These are phyloP conservation scores for Coemansia sp. DNA, from an alignment of 192 early-diverging fungal species.

Conservation along the genomic window DNA sequence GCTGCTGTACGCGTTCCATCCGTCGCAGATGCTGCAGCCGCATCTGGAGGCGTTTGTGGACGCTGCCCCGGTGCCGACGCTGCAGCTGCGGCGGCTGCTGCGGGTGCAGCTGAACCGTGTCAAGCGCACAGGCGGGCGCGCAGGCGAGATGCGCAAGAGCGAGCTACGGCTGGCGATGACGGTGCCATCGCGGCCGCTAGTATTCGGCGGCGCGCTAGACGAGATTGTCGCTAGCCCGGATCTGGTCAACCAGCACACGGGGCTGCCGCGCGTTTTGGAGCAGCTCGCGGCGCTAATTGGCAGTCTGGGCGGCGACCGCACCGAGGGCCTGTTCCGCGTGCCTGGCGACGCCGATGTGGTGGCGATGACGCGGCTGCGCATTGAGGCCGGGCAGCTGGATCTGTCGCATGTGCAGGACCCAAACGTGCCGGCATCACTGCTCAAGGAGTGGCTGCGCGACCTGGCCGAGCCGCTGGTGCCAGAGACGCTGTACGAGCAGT, in stretches of 20 bases:
- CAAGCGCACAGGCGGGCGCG: conserved; percentile 75
- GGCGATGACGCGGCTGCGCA: conserved; percentile 64
- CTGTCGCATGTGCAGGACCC: conserved; percentile 75
- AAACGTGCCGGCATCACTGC: conserved; percentile 83
- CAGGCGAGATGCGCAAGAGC: conserved; percentile 63
- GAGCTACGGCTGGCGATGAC: conserved; percentile 62
- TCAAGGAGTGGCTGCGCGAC: conserved; percentile 94
- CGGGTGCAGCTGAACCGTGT: conserved; percentile 65
- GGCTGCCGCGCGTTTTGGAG: conserved; percentile 76
- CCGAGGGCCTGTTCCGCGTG: conserved; percentile 96
- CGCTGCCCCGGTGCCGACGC: conserved; percentile 18
- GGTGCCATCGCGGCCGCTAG: conserved; percentile 76
- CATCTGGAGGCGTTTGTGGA: conserved; percentile 76
- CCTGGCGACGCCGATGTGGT: conserved; percentile 89
- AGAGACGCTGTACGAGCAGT: conserved; percentile 68
- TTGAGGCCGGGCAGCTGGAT: conserved; percentile 81
- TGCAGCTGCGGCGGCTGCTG: conserved; percentile 26
- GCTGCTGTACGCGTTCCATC: conserved; percentile 81
- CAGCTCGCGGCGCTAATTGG: conserved; percentile 73
- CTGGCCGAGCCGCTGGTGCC: conserved; percentile 88
- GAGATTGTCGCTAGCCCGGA: conserved; percentile 66
- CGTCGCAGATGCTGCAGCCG: conserved; percentile 80
- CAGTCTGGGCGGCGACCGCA: conserved; percentile 66
- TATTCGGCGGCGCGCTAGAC: conserved; percentile 88
- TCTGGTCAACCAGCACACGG: conserved; percentile 26